Evolutionary conservation across 2,329 filamentous ascomycete genomes (phyloP).

Genomic region (Curvularia spicifera): DNA sequence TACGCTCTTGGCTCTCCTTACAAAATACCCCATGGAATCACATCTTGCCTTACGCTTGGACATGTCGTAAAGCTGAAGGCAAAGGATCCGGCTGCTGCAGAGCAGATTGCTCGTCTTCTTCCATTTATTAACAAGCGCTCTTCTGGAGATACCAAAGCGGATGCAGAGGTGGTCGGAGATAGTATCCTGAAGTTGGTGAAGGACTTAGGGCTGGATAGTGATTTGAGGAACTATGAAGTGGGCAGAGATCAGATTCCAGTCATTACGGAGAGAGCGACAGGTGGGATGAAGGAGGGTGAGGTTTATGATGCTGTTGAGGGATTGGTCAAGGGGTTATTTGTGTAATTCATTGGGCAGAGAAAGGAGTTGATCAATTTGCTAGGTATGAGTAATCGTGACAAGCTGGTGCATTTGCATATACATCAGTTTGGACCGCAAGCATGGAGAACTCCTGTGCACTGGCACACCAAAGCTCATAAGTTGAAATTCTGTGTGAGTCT

Average conservation of each 20-base stretch:
- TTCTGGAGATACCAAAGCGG: slow-evolving; percentile 51
- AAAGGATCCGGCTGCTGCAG: slow-evolving; percentile 52
- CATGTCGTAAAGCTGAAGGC: slow-evolving; percentile 63
- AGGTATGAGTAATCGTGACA: not conserved
- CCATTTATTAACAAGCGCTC: slow-evolving; percentile 52
- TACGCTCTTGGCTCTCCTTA: slow-evolving; percentile 64
- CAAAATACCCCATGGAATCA: slow-evolving; percentile 63
- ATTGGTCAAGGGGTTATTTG: slow-evolving; percentile 54
- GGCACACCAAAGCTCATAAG: not conserved
- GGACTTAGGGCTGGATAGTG: slow-evolving; percentile 53
- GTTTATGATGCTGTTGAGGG: slow-evolving; percentile 53
- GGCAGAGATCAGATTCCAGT: slow-evolving; percentile 51
- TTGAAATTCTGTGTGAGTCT: not conserved
- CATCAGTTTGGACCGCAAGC: not conserved
- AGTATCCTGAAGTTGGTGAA: slow-evolving; percentile 54
- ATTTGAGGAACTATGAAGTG: slow-evolving; percentile 55
- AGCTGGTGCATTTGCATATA: not conserved
- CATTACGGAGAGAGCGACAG: slow-evolving; percentile 55
- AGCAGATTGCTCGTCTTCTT: slow-evolving; percentile 54
- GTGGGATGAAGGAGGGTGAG: slow-evolving; percentile 51
- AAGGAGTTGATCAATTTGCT: not conserved
- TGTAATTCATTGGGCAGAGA: not conserved
- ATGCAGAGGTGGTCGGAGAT: slow-evolving; percentile 55
- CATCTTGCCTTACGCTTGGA: slow-evolving; percentile 61
- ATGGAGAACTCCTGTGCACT: not conserved